These are phyloP conservation scores for Neonectria neomacrospora DNA, from an alignment of 2,329 filamentous ascomycete species.

Conservation along the genomic window DNA sequence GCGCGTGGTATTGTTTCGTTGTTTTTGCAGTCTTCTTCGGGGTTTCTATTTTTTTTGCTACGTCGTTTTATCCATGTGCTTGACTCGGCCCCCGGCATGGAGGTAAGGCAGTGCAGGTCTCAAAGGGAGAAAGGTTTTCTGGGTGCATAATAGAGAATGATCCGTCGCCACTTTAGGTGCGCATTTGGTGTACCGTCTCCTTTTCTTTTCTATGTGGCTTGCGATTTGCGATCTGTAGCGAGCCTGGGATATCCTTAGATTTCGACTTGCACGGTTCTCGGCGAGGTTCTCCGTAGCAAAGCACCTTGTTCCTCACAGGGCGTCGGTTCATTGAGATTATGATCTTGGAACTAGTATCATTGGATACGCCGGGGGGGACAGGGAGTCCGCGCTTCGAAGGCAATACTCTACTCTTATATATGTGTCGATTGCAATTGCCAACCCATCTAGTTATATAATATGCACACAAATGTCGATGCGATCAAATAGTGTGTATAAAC, in stretches of 20 bases:
- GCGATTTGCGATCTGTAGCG: background rate
- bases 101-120: conserved; percentile 44
- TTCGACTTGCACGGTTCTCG: background rate
- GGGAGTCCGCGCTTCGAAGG: no score
- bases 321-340: no score
- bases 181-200: conserved; percentile 22
- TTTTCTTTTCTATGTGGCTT: background rate
- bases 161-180: conserved; percentile 38
- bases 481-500: background rate
- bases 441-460: background rate
- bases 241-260: conserved; percentile 2
- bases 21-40: conserved; percentile 35
- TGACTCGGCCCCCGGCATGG: conserved; percentile 35
- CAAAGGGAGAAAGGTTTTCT: conserved; percentile 41
- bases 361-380: no score
- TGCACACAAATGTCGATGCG: background rate
- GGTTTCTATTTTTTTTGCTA: conserved; percentile 35
- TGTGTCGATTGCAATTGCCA: background rate
- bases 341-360: no score
- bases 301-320: no score
- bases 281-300: background rate
- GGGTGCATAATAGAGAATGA: conserved; percentile 47
- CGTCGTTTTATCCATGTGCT: conserved; percentile 16
- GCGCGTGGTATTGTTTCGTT: conserved; percentile 41
- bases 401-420: no score